These are phyloP conservation scores for Onygenales sp. DNA, from an alignment of 2,329 filamentous ascomycete species.

Conservation along the genomic window DNA sequence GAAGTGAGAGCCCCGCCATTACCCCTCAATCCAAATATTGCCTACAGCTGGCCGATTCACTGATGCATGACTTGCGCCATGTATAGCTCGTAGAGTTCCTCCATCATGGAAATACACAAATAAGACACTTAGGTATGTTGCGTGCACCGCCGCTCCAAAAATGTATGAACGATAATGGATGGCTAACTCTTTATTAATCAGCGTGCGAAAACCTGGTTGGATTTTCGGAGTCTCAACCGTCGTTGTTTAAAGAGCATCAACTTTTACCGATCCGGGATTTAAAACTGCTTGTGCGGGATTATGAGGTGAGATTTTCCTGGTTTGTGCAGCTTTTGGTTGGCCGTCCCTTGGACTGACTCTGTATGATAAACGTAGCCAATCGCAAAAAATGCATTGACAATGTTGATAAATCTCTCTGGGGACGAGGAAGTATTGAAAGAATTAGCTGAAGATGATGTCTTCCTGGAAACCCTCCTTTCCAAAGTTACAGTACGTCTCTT, in stretches of 20 bases:
- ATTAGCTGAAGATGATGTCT: slow-evolving; percentile 68
- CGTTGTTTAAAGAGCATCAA: slow-evolving; percentile 74
- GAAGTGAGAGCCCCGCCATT: slow-evolving; percentile 45
- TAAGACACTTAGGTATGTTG: slow-evolving; percentile 63
- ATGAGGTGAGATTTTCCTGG: slow-evolving; percentile 50
- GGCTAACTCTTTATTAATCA: slow-evolving; percentile 21
- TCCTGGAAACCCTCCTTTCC: slow-evolving; percentile 62
- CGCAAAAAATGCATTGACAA: slow-evolving; percentile 79
- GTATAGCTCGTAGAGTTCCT: slow-evolving; percentile 82
- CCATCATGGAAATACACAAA: slow-evolving; percentile 81
- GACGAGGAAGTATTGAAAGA: slow-evolving; percentile 66
- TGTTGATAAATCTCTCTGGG: slow-evolving; percentile 72
- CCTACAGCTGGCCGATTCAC: neutral
- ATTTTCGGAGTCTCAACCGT: slow-evolving; percentile 65
- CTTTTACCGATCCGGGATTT: slow-evolving; percentile 74
- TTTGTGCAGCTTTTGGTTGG: neutral
- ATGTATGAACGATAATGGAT: neutral
- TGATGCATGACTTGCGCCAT: slow-evolving; percentile 9
- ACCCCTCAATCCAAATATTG: neutral
- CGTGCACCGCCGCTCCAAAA: neutral
- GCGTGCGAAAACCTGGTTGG: slow-evolving; percentile 81
- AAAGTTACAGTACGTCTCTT: slow-evolving; percentile 61
- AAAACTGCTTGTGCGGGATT: slow-evolving; percentile 77
- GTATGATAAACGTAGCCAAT: slow-evolving; percentile 52
- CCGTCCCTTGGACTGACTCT: slow-evolving; percentile 1